A percentile compares a stretch with the other conserved stretches of the same genome.
Conservation (phyloP, 371 early-diverging fungal genomes). For the Saksenaea oblongispora region DNA sequence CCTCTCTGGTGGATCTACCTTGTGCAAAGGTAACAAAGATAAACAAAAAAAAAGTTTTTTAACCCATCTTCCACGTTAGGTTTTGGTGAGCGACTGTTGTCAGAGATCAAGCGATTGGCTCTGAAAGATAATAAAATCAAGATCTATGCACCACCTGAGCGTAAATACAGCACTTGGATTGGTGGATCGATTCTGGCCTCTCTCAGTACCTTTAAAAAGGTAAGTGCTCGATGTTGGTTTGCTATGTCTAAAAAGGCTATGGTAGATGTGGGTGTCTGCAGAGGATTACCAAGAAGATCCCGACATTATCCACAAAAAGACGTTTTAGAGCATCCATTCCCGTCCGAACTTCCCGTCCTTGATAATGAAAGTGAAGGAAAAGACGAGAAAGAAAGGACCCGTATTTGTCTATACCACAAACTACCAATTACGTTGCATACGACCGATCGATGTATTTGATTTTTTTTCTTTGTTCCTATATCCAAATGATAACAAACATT, state of each 20-base stretch:
- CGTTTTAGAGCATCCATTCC: constrained; percentile 51
- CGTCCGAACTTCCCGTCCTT: background rate
- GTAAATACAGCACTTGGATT: constrained; percentile 97
- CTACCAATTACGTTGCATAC: constrained; percentile 2
- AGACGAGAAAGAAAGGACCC: background rate
- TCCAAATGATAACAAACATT: background rate
- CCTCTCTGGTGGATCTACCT: constrained; percentile 92
- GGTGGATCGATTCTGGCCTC: constrained; percentile 95
- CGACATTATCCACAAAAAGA: constrained; percentile 79
- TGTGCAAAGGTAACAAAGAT: constrained; percentile 47
- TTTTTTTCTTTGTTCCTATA: background rate
- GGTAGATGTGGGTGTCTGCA: constrained; percentile 81
- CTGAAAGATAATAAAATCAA: constrained; percentile 91
- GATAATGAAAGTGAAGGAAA: background rate
- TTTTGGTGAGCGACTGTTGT: constrained; percentile 90
- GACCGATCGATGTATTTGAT: constrained; percentile 1
- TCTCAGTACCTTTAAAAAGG: constrained; percentile 56
- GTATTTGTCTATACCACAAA: background rate
- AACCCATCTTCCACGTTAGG: constrained; percentile 44
- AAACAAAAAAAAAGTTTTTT: background rate
- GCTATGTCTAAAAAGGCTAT: background rate
- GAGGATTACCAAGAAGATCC: constrained; percentile 88
- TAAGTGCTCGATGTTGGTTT: background rate
- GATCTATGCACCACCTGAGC: constrained; percentile 95
- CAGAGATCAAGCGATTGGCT: constrained; percentile 84